phyloP scores from a whole-genome alignment of 352 stramenopile species.

The Pythium coloratum region DNA sequence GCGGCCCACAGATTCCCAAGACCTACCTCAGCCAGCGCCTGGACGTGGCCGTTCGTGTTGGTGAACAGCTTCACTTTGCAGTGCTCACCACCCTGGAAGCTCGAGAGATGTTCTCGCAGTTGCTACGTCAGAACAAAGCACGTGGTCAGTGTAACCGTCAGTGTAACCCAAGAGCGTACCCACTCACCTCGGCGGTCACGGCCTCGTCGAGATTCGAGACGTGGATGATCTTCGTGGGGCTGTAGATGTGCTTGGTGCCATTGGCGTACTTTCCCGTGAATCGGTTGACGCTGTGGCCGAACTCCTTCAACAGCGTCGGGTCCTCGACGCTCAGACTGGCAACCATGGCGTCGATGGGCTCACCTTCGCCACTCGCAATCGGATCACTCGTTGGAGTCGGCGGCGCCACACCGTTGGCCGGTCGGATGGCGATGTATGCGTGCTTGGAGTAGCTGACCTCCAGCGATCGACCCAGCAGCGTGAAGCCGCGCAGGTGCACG shows the following conservation, averaged over 20 bases:
- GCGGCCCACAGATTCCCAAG: neutral
- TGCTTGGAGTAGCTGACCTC: slow-evolving; percentile 71
- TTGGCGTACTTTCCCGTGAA: slow-evolving; percentile 67
- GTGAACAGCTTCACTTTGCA: slow-evolving; percentile 49
- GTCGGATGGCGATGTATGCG: slow-evolving; percentile 44
- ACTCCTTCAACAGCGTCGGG: slow-evolving; percentile 42
- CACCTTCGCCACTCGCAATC: neutral
- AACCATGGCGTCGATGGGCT: neutral
- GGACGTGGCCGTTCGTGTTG: slow-evolving; percentile 46
- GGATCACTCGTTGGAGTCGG: neutral
- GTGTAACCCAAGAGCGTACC: neutral
- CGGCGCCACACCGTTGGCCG: slow-evolving; percentile 1
- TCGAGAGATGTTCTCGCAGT: slow-evolving; percentile 36
- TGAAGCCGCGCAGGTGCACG: slow-evolving; percentile 56
- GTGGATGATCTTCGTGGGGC: slow-evolving; percentile 63
- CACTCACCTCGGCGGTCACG: slow-evolving; percentile 32
- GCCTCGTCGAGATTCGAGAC: slow-evolving; percentile 58
- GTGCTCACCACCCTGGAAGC: slow-evolving; percentile 42
- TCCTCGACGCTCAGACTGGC: slow-evolving; percentile 10
- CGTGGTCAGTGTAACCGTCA: neutral
- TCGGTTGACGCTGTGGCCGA: slow-evolving; percentile 46
- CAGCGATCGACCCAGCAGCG: slow-evolving; percentile 45
- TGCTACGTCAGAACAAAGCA: slow-evolving; percentile 18
- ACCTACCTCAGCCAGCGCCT: slow-evolving; percentile 48
- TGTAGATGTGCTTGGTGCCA: slow-evolving; percentile 64